Base-by-base conservation (phyloP, 2,329 filamentous ascomycete species). In the Phyllosticta paracitricarpa region DNA sequence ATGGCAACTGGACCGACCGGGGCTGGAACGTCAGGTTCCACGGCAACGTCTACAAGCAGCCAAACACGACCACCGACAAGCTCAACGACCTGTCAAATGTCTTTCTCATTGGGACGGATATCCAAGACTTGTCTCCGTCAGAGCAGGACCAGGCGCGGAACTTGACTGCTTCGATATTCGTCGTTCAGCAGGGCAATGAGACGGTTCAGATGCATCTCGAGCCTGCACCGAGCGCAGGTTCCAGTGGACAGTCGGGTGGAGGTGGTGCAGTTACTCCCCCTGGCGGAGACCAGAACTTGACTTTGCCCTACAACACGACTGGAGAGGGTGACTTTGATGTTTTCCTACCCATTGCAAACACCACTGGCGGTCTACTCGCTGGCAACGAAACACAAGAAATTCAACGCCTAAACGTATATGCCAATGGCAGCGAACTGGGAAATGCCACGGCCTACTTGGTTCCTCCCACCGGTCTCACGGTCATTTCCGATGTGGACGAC, bases 1-100 rank as follows among this genome's bases (percentile, higher is more conserved):
- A 78, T 10, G 89, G 80, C n/a, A 92, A 92, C 65, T 92, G 87
- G 84, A 91, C 89, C 1, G 78, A 85, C n/a, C 74, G 84, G 62
- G 87, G 87, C 35, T 92, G 89, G 89, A 89, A 86, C 64, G 80
- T 91, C 3, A 81, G 88, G 28, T 83, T 91, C 64, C 89, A 88
- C 65, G 89, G 89, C 66, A 91, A 91, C 68, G 85, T 91, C n/a
- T 92, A 86, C 79, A 91, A 91, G 72, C 82, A 88, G 64, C 89
- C 89, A 1, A 82, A 89, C 63, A 85, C 88, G 35, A 82, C 81
- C 1, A 78, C 84, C 66, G 76, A 78, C 35, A 88, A 84, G 66
- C 76, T 92, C 54, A 81, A 92, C 66, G 78, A 85, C 48, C 77
- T 91, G 3, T 86, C 88, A 62, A 85, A 91, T 65, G 72, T 84